These are phyloP conservation scores for Auricularia auricula-judae DNA, from an alignment of 768 basidiomycete species.

Conservation along the genomic window DNA sequence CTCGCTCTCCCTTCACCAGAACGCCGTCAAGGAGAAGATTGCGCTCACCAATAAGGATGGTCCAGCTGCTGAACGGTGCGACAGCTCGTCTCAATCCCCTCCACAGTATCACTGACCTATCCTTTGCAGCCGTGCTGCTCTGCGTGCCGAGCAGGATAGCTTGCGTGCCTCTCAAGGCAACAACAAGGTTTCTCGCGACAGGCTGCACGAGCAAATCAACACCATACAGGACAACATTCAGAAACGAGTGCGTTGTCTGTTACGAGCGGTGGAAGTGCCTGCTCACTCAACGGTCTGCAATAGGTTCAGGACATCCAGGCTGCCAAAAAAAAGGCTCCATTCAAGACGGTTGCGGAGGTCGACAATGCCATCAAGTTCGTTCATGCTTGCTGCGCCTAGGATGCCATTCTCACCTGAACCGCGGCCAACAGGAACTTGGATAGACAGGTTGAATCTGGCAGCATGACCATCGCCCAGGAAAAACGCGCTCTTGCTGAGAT, in stretches of 20 bases:
- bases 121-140: slow-evolving; percentile 34
- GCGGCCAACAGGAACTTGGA: slow-evolving; percentile 53
- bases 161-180: slow-evolving; percentile 72
- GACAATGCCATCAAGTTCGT: slow-evolving; percentile 78
- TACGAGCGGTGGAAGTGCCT: not conserved
- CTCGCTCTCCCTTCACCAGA: slow-evolving; percentile 27
- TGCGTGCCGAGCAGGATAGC: slow-evolving; percentile 71
- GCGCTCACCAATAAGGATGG: slow-evolving; percentile 46
- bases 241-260: slow-evolving; percentile 52
- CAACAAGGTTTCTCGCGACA: slow-evolving; percentile 58
- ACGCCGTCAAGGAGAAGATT: slow-evolving; percentile 67
- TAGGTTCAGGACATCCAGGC: slow-evolving; percentile 83
- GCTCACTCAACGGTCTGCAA: slow-evolving; percentile 2
- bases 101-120: not conserved
- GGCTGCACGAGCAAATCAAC: slow-evolving; percentile 71
- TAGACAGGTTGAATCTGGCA: slow-evolving; percentile 85
- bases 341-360: slow-evolving; percentile 74
- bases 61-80: slow-evolving; percentile 46
- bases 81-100: not conserved
- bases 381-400: slow-evolving; percentile 1
- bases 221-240: slow-evolving; percentile 62
- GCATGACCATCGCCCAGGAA: slow-evolving; percentile 86
- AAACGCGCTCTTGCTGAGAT: slow-evolving; percentile 93
- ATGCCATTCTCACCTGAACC: not conserved
- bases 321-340: slow-evolving; percentile 64